Conservation (phyloP, 805 yeast genomes). For the Spathaspora girioi region DNA sequence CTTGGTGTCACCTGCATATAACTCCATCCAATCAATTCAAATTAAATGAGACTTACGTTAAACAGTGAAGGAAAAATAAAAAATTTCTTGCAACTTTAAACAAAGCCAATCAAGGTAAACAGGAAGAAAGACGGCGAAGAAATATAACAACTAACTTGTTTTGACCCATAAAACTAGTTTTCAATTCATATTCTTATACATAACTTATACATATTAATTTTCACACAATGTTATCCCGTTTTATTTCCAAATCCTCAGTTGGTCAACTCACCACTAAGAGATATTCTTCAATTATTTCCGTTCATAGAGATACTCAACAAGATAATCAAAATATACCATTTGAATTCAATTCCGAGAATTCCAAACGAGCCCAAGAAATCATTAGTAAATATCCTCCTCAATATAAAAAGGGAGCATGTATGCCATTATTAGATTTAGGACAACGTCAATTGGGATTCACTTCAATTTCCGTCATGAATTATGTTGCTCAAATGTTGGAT, state of each 20-base stretch:
- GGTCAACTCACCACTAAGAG: constrained; percentile 17
- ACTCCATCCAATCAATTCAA: background rate
- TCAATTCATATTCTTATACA: background rate
- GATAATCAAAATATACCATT: constrained; percentile 69
- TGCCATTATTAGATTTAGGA: constrained; percentile 84
- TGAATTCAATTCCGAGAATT: constrained; percentile 66
- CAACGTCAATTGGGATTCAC: constrained; percentile 87
- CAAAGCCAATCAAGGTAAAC: background rate
- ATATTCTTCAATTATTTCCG: constrained; percentile 44
- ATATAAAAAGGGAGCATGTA: constrained; percentile 82
- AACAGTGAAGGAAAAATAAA: background rate
- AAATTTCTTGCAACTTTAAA: background rate
- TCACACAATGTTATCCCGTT: background rate
- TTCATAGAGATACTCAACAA: constrained; percentile 68
- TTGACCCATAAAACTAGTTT: background rate
- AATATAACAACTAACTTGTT: background rate
- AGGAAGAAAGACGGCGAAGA: background rate
- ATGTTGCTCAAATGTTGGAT: constrained; percentile 77
- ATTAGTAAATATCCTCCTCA: constrained; percentile 80
- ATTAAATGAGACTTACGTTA: background rate
- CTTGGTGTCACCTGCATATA: background rate
- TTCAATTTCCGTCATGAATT: constrained; percentile 83
- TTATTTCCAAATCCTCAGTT: constrained; percentile 3
- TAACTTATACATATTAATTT: background rate
- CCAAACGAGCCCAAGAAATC: constrained; percentile 65